Evolutionary conservation across 768 basidiomycete species (phyloP).

Genomic region (Rhizopogon vinicolor): DNA sequence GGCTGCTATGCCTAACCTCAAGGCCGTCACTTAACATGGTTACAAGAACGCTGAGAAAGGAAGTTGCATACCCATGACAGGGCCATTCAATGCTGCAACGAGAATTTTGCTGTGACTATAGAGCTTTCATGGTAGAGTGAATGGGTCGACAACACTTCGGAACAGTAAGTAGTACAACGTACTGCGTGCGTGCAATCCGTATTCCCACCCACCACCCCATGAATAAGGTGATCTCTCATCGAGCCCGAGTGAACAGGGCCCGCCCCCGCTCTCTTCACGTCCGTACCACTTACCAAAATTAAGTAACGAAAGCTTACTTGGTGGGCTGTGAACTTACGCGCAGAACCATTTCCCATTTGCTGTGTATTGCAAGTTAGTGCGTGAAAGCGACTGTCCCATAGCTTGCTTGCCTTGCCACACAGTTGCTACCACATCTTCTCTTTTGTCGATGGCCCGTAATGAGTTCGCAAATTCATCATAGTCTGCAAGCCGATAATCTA

Average conservation of each 20-base stretch:
- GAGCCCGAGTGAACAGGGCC: slow-evolving; percentile 11
- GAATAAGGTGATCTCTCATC: slow-evolving; percentile 43
- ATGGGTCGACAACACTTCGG: background rate
- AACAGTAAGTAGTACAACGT: slow-evolving; percentile 13
- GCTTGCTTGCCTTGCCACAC: slow-evolving; percentile 54
- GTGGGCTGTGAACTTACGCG: slow-evolving; percentile 42
- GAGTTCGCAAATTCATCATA: slow-evolving; percentile 58
- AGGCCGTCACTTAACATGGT: background rate
- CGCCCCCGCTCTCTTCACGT: slow-evolving; percentile 36
- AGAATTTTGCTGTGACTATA: slow-evolving; percentile 66
- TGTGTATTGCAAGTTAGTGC: slow-evolving; percentile 14
- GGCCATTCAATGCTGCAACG: slow-evolving; percentile 69
- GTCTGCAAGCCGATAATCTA: slow-evolving; percentile 33
- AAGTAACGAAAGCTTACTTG: background rate
- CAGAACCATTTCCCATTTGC: slow-evolving; percentile 72
- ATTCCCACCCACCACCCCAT: slow-evolving; percentile 44
- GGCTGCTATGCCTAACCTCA: slow-evolving; percentile 54
- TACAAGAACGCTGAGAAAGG: background rate
- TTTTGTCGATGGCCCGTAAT: slow-evolving; percentile 52
- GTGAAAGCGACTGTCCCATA: background rate
- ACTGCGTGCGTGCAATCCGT: slow-evolving; percentile 66
- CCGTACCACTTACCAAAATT: slow-evolving; percentile 44
- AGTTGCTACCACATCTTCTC: slow-evolving; percentile 59
- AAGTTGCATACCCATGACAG: slow-evolving; percentile 57
- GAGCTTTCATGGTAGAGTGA: slow-evolving; percentile 34